Percentiles rank a stretch among this genome's conserved stretches.
Evolutionary conservation across 306 rosid genomes (phyloP).

Genomic region (Dicorynia guianensis): DNA sequence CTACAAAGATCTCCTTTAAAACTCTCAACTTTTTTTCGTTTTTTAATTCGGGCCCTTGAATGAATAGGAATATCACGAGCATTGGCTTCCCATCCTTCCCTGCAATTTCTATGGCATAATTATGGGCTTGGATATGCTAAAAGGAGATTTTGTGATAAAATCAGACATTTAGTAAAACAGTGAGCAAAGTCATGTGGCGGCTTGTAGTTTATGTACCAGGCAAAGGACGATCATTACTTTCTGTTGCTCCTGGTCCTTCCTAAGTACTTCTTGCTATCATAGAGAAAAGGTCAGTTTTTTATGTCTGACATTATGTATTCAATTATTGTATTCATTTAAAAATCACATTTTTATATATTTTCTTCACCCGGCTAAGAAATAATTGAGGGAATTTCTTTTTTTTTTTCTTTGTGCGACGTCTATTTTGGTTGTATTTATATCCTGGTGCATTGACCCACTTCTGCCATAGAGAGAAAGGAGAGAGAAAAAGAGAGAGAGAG

Average conservation of each 20-base stretch:
- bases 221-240: constrained; percentile 46
- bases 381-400: constrained; percentile 47
- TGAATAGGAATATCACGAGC: background rate
- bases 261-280: background rate
- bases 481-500: constrained; percentile 14
- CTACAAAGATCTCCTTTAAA: background rate
- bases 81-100: background rate
- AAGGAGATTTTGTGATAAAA: background rate
- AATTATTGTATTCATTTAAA: background rate
- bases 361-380: constrained; percentile 44
- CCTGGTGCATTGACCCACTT: constrained; percentile 62
- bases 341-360: background rate
- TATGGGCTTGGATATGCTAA: background rate
- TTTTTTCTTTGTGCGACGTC: constrained; percentile 45
- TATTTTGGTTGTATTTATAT: constrained; percentile 59
- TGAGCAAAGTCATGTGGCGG: constrained; percentile 50
- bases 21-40: background rate
- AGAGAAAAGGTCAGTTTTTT: background rate
- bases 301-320: background rate
- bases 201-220: constrained; percentile 43
- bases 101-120: background rate
- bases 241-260: constrained; percentile 30
- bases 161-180: background rate
- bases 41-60: background rate
- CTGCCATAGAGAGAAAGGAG: constrained; percentile 18